Conservation (phyloP, 176 grass and related monocot genomes). For the Thalia dealbata region DNA sequence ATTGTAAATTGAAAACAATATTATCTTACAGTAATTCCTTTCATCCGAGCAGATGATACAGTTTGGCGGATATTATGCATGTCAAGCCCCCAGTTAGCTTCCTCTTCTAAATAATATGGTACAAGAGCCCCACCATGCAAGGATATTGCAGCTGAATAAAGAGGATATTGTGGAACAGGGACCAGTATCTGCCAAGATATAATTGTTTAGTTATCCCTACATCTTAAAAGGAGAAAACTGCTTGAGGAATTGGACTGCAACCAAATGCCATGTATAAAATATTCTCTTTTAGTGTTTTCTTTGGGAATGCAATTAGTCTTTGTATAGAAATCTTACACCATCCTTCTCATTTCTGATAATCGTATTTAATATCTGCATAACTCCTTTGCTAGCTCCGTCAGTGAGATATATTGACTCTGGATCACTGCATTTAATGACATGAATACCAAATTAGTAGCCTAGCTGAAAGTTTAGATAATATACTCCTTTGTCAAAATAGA, state of each 20-base stretch:
- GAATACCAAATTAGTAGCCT: slow-evolving; percentile 3
- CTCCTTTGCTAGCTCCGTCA: slow-evolving; percentile 92
- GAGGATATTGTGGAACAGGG: slow-evolving; percentile 95
- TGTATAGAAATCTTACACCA: slow-evolving; percentile 40
- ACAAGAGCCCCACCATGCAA: slow-evolving; percentile 82
- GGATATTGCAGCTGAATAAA: slow-evolving; percentile 90
- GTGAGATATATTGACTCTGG: slow-evolving; percentile 92
- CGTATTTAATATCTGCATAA: slow-evolving; percentile 84
- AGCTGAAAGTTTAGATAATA: too few relatives aligned
- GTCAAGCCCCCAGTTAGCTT: slow-evolving; percentile 90
- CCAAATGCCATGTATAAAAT: not conserved
- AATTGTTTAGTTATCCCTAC: not conserved
- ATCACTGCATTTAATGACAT: slow-evolving; percentile 44
- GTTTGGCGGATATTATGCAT: slow-evolving; percentile 47
- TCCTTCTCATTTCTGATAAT: slow-evolving; percentile 80
- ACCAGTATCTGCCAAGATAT: slow-evolving; percentile 69
- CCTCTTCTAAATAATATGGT: slow-evolving; percentile 91
- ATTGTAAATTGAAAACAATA: not conserved
- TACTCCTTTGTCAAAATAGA: not conserved
- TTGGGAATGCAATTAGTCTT: not conserved
- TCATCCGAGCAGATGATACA: slow-evolving; percentile 52
- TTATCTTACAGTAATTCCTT: slow-evolving; percentile 76
- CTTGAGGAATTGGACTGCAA: not conserved
- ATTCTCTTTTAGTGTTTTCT: not conserved
- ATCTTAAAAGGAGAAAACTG: not conserved